phyloP scores from a whole-genome alignment of 176 grass and related monocot genomes.

The Guadua angustifolia region DNA sequence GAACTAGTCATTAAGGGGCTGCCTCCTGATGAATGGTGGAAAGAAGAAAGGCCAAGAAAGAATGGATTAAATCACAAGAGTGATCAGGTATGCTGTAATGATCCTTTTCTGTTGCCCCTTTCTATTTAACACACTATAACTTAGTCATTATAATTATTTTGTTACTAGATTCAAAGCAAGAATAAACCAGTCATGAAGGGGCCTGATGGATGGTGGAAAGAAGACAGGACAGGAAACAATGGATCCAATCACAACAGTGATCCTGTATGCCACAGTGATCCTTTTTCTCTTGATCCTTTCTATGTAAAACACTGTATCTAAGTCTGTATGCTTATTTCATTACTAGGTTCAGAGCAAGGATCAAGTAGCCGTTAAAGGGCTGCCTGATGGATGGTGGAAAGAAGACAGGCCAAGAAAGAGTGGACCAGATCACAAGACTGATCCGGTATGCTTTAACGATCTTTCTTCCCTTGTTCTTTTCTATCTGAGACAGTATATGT shows the following conservation, averaged over 20 bases:
- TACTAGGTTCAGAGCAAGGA: slow-evolving; percentile 48
- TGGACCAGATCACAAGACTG: slow-evolving; percentile 15
- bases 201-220: slow-evolving; percentile 50
- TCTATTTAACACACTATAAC: slow-evolving; percentile 1
- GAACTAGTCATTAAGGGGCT: slow-evolving; percentile 36
- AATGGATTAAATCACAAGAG: slow-evolving; percentile 7
- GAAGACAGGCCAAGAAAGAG: slow-evolving; percentile 54
- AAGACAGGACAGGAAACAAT: slow-evolving; percentile 18
- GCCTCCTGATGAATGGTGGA: slow-evolving; percentile 48
- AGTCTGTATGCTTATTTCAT: slow-evolving; percentile 18
- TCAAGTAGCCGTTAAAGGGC: slow-evolving; percentile 11
- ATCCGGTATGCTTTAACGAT: slow-evolving; percentile 45
- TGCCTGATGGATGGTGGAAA: slow-evolving; percentile 57
- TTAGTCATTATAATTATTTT: background rate
- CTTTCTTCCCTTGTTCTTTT: background rate
- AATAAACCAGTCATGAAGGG: slow-evolving; percentile 30
- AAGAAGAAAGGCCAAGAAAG: slow-evolving; percentile 53
- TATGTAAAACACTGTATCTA: slow-evolving; percentile 8
- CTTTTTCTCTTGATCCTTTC: slow-evolving; percentile 9
- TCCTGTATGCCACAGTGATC: slow-evolving; percentile 16
- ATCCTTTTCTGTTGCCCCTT: background rate
- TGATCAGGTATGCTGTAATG: slow-evolving; percentile 42
- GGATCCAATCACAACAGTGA: slow-evolving; percentile 20
- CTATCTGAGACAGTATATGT: slow-evolving; percentile 5
- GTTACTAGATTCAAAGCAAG: slow-evolving; percentile 29